Conservation (phyloP, 129 eudicot genomes). For the Saussurea involucrata region DNA sequence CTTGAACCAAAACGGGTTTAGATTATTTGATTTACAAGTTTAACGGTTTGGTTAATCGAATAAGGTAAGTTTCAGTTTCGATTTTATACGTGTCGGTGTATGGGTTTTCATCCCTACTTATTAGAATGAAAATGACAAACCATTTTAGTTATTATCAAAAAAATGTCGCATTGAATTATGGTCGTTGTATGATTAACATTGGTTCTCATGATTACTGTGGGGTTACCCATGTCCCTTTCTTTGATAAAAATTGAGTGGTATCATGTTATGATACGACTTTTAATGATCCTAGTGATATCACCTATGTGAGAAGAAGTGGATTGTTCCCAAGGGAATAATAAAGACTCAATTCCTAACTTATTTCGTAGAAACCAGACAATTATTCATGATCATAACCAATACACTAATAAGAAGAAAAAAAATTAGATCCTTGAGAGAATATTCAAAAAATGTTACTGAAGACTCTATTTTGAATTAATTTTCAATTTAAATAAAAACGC, state of each 20-base stretch:
- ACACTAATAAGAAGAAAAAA: not conserved
- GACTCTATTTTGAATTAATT: not conserved
- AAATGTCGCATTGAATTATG: not conserved
- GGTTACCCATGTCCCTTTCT: not conserved
- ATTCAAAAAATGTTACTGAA: not conserved
- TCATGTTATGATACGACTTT: not conserved
- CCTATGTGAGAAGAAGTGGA: not conserved
- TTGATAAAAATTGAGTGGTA: not conserved
- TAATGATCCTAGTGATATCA: not conserved
- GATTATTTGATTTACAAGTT: no score
- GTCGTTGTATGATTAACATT: not conserved
- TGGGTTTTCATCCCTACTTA: not conserved
- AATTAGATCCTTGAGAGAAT: not conserved
- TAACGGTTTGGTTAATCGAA: no score
- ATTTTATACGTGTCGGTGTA: not conserved
- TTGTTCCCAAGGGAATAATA: not conserved
- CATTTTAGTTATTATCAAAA: not conserved
- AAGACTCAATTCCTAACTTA: not conserved
- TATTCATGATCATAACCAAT: not conserved
- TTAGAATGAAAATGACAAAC: not conserved
- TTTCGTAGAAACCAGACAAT: not conserved
- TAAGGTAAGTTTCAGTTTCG: no score
- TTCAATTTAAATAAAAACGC: not conserved
- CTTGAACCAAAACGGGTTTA: no score
- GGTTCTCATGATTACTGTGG: not conserved